Evolutionary conservation across 148 eudicot species (phyloP), one percentile per base, ranked within the genome.

Genomic region (Selenicereus undatus): DNA sequence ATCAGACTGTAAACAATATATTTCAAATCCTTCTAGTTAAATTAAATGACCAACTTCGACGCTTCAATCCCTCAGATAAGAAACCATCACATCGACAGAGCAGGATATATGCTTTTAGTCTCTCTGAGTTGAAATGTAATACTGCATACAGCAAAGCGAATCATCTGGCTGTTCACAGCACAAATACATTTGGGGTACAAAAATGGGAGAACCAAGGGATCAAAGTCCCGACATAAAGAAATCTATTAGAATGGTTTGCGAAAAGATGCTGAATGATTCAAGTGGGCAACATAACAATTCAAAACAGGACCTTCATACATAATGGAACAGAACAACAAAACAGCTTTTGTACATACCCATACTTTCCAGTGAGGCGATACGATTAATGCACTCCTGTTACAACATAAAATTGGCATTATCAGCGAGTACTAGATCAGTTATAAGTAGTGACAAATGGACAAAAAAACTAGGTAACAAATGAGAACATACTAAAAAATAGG

Each of bases 371-470:
- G 95, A 84, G 75, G 83, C 88, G 82, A 96, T 96, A 29, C 99
- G 94, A 72, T 93, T 96, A 76, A 96, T 96, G 83, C 98, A 93
- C 69, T 93, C 99, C 99, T 95, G 93, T 82, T 80, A 21, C 11
- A 48, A 82, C 73, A 73, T 56, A 84, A 39, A 80, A 48, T 30
- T 5, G 21, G 43, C 29, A 62, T 29, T 43, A 78, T 69, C 76
- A 78, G 45, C 74, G 42, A 56, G 50, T 35, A 42, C 58, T 11
- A 72, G 26, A 64, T 43, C 36, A 68, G 68, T 43, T 80, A 11
- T 18, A 42, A 36, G 68, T 22, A 30, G 22, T 5, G 6, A 73
- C 58, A 51, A 50, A 21, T 17, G 30, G 35, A 75, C 8, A 26
- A 10, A 78, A 39, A 56, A 78, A 43, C 39, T 27, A 43, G 56